Conservation (phyloP, 2,329 filamentous ascomycete species). For the Colletotrichum shisoi region DNA sequence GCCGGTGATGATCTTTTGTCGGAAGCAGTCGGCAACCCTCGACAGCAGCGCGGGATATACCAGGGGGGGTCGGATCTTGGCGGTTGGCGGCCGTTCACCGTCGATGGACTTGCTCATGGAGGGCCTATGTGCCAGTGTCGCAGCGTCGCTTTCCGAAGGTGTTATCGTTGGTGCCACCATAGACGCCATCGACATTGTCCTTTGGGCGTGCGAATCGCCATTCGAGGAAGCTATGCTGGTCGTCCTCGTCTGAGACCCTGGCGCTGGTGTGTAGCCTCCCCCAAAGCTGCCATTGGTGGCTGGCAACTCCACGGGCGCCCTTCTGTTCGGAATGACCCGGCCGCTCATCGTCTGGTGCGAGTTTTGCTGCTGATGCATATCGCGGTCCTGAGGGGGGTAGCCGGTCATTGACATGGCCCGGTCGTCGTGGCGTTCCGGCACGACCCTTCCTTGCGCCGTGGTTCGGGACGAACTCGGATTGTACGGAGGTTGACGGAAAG, state of each 20-base stretch:
- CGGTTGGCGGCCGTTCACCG: constrained; percentile 64
- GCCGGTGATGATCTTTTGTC: constrained; percentile 82
- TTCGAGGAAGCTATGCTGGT: constrained; percentile 68
- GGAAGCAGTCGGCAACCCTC: constrained; percentile 91
- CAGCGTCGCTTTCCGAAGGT: constrained; percentile 62
- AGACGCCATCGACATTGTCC: constrained; percentile 94
- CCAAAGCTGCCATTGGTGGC: constrained; percentile 50
- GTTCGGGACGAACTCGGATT: constrained; percentile 74
- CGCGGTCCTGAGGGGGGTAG: constrained; percentile 72
- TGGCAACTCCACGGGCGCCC: constrained; percentile 54
- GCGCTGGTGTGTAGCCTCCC: constrained; percentile 55
- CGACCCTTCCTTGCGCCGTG: constrained; percentile 88
- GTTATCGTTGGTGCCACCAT: constrained; percentile 76
- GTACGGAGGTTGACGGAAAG: constrained; percentile 81
- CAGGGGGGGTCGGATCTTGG: constrained; percentile 76
- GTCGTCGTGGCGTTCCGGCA: constrained; percentile 91
- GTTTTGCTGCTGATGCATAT: constrained; percentile 47
- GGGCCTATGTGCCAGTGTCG: constrained; percentile 62
- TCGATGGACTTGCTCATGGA: constrained; percentile 66
- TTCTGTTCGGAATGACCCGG: constrained; percentile 81
- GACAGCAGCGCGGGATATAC: constrained; percentile 95
- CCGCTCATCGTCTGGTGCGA: constrained; percentile 94
- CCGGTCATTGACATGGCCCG: constrained; percentile 96
- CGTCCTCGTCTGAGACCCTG: constrained; percentile 65
- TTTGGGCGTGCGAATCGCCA: constrained; percentile 56